Evolutionary conservation across 2,329 filamentous ascomycete species (phyloP).

Genomic region (Talaromyces sp.): DNA sequence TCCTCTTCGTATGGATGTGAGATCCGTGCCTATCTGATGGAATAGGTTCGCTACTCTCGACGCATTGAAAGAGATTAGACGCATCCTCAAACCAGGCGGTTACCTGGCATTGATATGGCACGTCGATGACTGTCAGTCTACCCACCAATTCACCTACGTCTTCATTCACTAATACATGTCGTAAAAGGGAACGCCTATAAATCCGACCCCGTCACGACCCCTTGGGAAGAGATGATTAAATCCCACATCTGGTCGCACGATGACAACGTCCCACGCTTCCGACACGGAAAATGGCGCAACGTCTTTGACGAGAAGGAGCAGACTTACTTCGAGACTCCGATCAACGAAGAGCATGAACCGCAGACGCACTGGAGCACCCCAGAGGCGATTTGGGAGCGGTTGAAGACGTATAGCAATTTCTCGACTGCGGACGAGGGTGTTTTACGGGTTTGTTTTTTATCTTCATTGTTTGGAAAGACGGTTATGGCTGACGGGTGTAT

Average conservation of each 20-base stretch:
- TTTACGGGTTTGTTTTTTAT: conserved; percentile 37
- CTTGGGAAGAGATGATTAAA: conserved; percentile 62
- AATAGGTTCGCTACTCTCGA: conserved; percentile 64
- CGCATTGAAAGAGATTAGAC: conserved; percentile 63
- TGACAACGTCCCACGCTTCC: conserved; percentile 63
- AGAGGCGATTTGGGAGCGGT: conserved; percentile 61
- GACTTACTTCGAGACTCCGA: conserved; percentile 58
- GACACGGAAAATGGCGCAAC: conserved; percentile 61
- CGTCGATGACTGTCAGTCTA: conserved; percentile 61
- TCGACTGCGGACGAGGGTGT: conserved; percentile 54
- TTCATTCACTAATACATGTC: not conserved
- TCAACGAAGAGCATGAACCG: conserved; percentile 54
- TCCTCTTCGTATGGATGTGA: too few relatives aligned
- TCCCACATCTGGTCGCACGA: conserved; percentile 55
- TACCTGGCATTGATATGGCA: conserved; percentile 70
- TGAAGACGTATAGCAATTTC: conserved; percentile 66
- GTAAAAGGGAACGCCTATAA: conserved; percentile 60
- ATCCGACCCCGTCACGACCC: conserved; percentile 53
- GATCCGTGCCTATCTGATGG: not conserved
- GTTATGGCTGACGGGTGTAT: not conserved
- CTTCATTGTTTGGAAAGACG: not conserved
- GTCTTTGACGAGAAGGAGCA: conserved; percentile 61
- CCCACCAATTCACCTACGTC: too few relatives aligned
- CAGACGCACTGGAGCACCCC: conserved; percentile 59
- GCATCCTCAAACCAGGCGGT: conserved; percentile 59